phyloP scores from a whole-genome alignment of 306 rosid species.

The Fragaria nilgerrensis region DNA sequence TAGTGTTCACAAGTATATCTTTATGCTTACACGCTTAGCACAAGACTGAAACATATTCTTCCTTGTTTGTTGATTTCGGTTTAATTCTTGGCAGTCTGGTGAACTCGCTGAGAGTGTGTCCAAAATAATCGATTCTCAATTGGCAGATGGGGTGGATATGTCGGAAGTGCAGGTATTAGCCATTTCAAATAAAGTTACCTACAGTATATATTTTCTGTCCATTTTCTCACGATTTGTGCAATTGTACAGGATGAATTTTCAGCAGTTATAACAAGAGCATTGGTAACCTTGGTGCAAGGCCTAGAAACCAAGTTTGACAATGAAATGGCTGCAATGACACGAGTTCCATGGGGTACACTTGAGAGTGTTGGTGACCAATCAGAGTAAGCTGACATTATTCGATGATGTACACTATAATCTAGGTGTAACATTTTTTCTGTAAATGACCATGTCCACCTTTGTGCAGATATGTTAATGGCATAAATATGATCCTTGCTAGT shows the following conservation, averaged over 20 bases:
- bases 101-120: constrained; percentile 94
- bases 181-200: constrained; percentile 10
- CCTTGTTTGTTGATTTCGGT: constrained; percentile 25
- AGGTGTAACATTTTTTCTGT: constrained; percentile 12
- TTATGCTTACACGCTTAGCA: constrained; percentile 22
- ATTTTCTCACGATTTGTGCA: constrained; percentile 24
- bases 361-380: constrained; percentile 99
- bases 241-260: constrained; percentile 91
- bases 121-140: constrained; percentile 81
- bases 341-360: constrained; percentile 89
- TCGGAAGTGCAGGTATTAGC: constrained; percentile 88
- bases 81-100: constrained; percentile 67
- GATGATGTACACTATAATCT: constrained; percentile 1
- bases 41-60: constrained; percentile 21
- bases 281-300: constrained; percentile 91
- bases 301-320: constrained; percentile 92
- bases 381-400: constrained; percentile 54
- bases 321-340: constrained; percentile 98
- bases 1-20: not conserved
- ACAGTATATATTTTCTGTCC: constrained; percentile 11
- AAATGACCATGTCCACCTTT: constrained; percentile 28
- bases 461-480: constrained; percentile 94
- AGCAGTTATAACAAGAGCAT: constrained; percentile 84
- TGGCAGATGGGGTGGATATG: constrained; percentile 80
- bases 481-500: constrained; percentile 79